These are phyloP conservation scores for Candida dubliniensis DNA, from an alignment of 1,139 yeast species.

Conservation along the genomic window DNA sequence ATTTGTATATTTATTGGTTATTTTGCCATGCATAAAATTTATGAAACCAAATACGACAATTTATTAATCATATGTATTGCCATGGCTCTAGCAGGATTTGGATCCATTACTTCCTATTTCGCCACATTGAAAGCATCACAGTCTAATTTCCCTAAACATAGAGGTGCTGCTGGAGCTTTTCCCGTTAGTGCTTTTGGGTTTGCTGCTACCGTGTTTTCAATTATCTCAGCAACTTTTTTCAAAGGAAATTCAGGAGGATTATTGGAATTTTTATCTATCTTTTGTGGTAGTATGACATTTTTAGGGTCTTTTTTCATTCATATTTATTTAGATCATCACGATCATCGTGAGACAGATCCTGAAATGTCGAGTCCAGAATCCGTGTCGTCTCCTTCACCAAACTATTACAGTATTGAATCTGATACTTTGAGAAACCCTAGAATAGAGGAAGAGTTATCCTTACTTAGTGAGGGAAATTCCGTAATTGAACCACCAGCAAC, in stretches of 20 bases:
- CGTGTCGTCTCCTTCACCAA: slow-evolving; percentile 2
- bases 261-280: slow-evolving; percentile 35
- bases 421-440: neutral
- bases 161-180: slow-evolving; percentile 68
- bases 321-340: slow-evolving; percentile 27
- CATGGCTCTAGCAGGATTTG: slow-evolving; percentile 58
- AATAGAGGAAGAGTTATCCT: slow-evolving; percentile 2
- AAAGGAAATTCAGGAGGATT: slow-evolving; percentile 44
- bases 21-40: slow-evolving; percentile 34
- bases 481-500: slow-evolving; percentile 3
- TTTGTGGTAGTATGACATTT: slow-evolving; percentile 39
- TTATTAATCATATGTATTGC: slow-evolving; percentile 32
- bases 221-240: slow-evolving; percentile 47
- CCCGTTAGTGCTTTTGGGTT: slow-evolving; percentile 62
- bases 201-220: slow-evolving; percentile 44
- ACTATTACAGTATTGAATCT: neutral
- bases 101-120: slow-evolving; percentile 63
- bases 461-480: neutral
- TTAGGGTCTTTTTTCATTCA: slow-evolving; percentile 40
- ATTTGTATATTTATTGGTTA: slow-evolving; percentile 45
- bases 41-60: slow-evolving; percentile 22
- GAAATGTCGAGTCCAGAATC: slow-evolving; percentile 8
- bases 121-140: slow-evolving; percentile 70
- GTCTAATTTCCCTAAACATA: slow-evolving; percentile 64
- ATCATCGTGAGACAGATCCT: slow-evolving; percentile 13